Evolutionary conservation across 495 filamentous ascomycete genomes (phyloP), one percentile per base, ranked within the genome.

Genomic region (Penicillium tannophilum): DNA sequence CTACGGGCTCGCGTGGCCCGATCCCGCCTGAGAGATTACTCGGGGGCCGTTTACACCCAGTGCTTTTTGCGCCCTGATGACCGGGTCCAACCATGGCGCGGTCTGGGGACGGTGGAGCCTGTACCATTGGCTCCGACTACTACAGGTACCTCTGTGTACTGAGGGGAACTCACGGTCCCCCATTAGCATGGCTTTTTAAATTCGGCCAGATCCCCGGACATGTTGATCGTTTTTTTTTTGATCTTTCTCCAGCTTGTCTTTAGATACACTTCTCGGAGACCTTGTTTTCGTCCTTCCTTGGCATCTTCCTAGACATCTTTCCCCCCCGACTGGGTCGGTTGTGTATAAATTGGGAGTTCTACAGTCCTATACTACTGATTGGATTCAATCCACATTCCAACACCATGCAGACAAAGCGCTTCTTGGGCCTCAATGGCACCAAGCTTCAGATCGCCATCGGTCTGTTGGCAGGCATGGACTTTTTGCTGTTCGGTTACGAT

Each of bases 381-480:
- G 6, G 28, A 24, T 7, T 35, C 0, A 4, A 11, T 42, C 20
- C 24, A 36, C 26, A 7, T 24, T 6, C 17, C 19, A 11, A 28
- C 26, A 20, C 5, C 1, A 75, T 74, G 71, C 60, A 55, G 17
- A 59, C 66, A 23, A 69, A 52, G 10, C 55, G 51, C 16, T 90
- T 83, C 65, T 82, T 89, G 59, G 88, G 88, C 72, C 83, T 90
- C 55, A 79, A 80, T 62, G 88, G 88, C 76, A 70, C 76, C 41
- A 76, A 76, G 68, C 81, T 91, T 36, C 88, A 90, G 60, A 75
- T 86, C 59, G 87, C 85, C 53, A 86, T 91, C 54, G 86, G 85
- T 42, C 63, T 86, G 10, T 79, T 90, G 50, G 88, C 88, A 47
- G 87, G 88, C 62, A 82, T 86, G 62, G 88, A 90, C 69, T 91